Evolutionary conservation across 2,329 filamentous ascomycete genomes (phyloP), one percentile per base, ranked within the genome.

Genomic region (Alternaria brassicae): DNA sequence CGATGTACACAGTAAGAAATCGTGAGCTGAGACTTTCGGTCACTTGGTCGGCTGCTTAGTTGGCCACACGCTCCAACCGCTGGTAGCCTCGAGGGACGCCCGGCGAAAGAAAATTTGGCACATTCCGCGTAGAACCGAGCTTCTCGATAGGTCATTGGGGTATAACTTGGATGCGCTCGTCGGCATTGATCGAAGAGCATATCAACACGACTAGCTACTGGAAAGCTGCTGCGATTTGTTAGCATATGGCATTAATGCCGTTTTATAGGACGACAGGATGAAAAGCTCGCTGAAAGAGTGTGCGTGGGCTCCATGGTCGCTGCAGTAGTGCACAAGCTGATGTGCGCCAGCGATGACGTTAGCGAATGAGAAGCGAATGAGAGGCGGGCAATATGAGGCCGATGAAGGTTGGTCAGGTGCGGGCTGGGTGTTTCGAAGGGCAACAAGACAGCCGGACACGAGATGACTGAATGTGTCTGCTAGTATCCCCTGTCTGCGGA

Each of bases 301-400:
- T 27, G 48, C 23, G 15, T 50, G 34, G 21, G 10, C 32, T n/a
- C 9, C 21, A 39, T n/a, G 19, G 44, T 41, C 30, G 39, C 52
- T 36, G 41, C 57, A 47, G 17, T 28, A 34, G 50, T 48, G 52
- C 42, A 59, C 41, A 48, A 53, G 57, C 53, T 63, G 59, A 59
- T 64, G 61, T 59, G 61, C 58, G 61, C 59, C 59, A 61, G 51
- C 54, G 45, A 51, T 53, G 44, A 58, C 32, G 49, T 48, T 51
- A 62, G 59, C 58, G 56, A 62, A 57, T 32, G 58, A n/a, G n/a
- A n/a, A 58, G 53, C 68, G 65, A 71, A 71, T 69, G 40, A 66
- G 60, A 53, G 42, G 53, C 55, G 37, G 37, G 56, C 58, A 50
- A 51, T 44, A 58, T 62, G 39, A 65, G 64, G 67, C 61, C 62